Evolutionary conservation across 2,329 filamentous ascomycete species (phyloP).

Genomic region (Colletotrichum sp.): DNA sequence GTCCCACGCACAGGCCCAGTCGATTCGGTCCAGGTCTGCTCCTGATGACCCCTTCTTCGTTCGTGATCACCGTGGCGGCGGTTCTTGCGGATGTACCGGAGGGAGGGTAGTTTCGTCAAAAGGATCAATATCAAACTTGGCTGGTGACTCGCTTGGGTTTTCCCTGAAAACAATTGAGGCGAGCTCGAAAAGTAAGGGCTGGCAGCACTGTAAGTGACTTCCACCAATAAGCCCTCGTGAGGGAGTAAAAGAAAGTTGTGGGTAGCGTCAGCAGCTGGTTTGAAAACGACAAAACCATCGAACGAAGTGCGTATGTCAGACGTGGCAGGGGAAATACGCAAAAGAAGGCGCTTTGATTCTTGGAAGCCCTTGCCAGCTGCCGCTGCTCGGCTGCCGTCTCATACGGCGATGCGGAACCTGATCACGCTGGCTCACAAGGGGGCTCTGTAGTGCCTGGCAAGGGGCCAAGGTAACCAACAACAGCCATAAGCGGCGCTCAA

Average conservation of each 20-base stretch:
- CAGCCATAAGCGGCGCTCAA: too few species aligned
- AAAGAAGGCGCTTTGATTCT: too few species aligned
- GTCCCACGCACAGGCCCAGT: neutral
- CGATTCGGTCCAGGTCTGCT: neutral
- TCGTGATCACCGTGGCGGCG: neutral
- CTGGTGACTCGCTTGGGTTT: neutral
- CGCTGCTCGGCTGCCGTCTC: too few species aligned
- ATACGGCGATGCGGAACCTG: neutral
- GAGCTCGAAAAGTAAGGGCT: neutral
- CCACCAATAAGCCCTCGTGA: too few species aligned
- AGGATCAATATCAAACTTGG: neutral
- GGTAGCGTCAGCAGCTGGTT: too few species aligned
- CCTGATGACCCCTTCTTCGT: neutral
- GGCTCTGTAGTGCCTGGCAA: neutral
- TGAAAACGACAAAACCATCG: too few species aligned
- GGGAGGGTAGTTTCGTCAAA: neutral
- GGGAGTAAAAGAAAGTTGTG: too few species aligned
- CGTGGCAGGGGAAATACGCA: too few species aligned
- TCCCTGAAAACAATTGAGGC: neutral
- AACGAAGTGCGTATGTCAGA: too few species aligned
- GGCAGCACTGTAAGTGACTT: too few species aligned
- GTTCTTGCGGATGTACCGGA: neutral
- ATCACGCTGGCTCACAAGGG: neutral
- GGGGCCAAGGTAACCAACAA: neutral
- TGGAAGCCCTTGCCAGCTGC: too few species aligned